These are phyloP conservation scores for Saksenaea vasiformis DNA, from an alignment of 371 early-diverging fungal genomes.

Conservation along the genomic window DNA sequence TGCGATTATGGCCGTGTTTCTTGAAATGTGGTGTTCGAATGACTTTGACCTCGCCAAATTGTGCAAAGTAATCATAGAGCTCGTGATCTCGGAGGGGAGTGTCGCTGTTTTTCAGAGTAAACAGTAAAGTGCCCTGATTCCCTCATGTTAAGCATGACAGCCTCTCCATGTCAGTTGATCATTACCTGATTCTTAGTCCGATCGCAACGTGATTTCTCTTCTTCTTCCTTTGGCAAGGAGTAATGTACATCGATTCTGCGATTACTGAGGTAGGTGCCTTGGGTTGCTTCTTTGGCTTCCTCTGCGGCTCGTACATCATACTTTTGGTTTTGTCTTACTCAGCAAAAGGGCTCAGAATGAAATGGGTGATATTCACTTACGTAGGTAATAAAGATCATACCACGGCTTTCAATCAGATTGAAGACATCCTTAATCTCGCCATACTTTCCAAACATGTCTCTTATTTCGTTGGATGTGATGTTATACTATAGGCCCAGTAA, in stretches of 20 bases:
- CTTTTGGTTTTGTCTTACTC: slow-evolving; percentile 18
- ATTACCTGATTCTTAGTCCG: slow-evolving; percentile 56
- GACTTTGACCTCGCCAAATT: slow-evolving; percentile 53
- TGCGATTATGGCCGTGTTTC: slow-evolving; percentile 18
- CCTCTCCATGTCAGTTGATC: no score
- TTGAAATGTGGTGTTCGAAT: slow-evolving; percentile 47
- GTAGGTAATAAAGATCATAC: slow-evolving; percentile 58
- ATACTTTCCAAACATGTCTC: slow-evolving; percentile 40
- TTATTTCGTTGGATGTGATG: slow-evolving; percentile 26
- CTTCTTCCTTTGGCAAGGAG: slow-evolving; percentile 60
- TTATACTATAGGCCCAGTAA: slow-evolving; percentile 2
- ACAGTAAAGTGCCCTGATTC: slow-evolving; percentile 54
- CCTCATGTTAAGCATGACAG: not conserved
- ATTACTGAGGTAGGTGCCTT: slow-evolving; percentile 37
- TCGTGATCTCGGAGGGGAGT: slow-evolving; percentile 41
- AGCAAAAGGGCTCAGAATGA: not conserved
- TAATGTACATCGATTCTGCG: slow-evolving; percentile 60
- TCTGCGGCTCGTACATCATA: slow-evolving; percentile 58
- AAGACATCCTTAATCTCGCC: slow-evolving; percentile 57
- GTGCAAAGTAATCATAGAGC: slow-evolving; percentile 36
- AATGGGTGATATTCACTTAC: slow-evolving; percentile 37
- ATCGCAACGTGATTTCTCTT: slow-evolving; percentile 49
- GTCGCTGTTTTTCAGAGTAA: slow-evolving; percentile 43
- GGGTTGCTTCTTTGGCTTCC: slow-evolving; percentile 46
- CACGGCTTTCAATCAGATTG: slow-evolving; percentile 47